Percentiles rank a stretch among this genome's conserved stretches.
These are phyloP conservation scores for Stachybotrys elegans DNA, from an alignment of 2,329 filamentous ascomycete species.

Conservation along the genomic window DNA sequence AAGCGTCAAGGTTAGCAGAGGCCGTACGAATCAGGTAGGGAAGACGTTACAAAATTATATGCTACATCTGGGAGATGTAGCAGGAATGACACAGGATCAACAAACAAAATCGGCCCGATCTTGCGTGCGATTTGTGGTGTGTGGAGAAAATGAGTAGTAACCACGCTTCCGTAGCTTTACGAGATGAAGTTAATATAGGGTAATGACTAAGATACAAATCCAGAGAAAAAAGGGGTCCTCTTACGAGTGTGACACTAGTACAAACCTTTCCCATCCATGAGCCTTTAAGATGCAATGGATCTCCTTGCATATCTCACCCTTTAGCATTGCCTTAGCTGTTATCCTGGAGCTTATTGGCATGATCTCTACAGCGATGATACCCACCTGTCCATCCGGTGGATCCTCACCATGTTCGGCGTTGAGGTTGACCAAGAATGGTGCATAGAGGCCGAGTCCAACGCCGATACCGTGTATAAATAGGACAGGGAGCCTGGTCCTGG, in stretches of 20 bases:
- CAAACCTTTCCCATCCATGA: conserved; percentile 46
- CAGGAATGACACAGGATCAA: conserved; percentile 56
- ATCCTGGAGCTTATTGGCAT: conserved; percentile 55
- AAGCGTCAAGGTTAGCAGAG: conserved; percentile 12
- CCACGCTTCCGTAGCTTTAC: conserved; percentile 45
- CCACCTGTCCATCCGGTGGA: conserved; percentile 41
- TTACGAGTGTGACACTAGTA: conserved; percentile 45
- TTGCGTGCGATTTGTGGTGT: conserved; percentile 17
- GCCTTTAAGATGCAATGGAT: conserved; percentile 44
- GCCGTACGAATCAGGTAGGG: neutral
- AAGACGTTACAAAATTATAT: conserved; percentile 48
- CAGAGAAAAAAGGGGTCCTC: conserved; percentile 9
- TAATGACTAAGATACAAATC: neutral
- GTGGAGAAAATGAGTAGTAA: conserved; percentile 52
- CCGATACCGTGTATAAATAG: conserved; percentile 62
- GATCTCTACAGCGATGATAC: conserved; percentile 54
- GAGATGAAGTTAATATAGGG: conserved; percentile 6
- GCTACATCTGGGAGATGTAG: conserved; percentile 58
- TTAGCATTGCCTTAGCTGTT: conserved; percentile 40
- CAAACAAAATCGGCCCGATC: conserved; percentile 46
- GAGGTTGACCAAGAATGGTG: conserved; percentile 47
- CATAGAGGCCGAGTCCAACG: conserved; percentile 46
- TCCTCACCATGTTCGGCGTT: conserved; percentile 28
- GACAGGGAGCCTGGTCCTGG: conserved; percentile 49
- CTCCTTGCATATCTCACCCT: conserved; percentile 44